Base-by-base conservation (phyloP, 2,329 filamentous ascomycete species). In the Fusarium armeniacum region DNA sequence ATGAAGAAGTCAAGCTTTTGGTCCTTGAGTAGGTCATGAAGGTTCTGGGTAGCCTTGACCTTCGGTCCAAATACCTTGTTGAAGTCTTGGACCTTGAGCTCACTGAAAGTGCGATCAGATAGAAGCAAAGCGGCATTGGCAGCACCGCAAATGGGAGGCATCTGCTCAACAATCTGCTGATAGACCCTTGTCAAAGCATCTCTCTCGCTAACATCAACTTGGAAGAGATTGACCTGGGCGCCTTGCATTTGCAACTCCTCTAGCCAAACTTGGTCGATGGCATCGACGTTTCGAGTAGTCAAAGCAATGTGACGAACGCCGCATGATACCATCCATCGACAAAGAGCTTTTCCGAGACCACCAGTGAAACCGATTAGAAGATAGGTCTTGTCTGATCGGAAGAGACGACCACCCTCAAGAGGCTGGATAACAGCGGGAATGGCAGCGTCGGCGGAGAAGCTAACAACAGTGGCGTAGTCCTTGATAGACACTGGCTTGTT, bases 131-230 rank as follows among this genome's bases (percentile, higher is more conserved):
- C 59, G 35, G 54, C 63, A 20, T 66, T 54, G 5, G 59, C 60
- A 26, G 53, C 20, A 35, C 59, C 63, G 5, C 53, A 52, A 12
- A 66, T 43, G 1, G 63, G 59, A 1, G 63, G 60, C 40, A 59
- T 53, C 22, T 35, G 26, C 6, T 53, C 10, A 30, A 46, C 13
- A 7, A 79, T 71, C 2, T 61, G 33, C 4, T 58, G 38, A 24
- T 72, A 52, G 24, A 73, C 56, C 3, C 12, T 15, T 10, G 9
- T 8, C 2, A 75, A 26, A 8, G 52, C 45, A 4, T 62, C 33
- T 12, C 54, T 62, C 26, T 70, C 52, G n/a, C 55, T 57, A 11
- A 73, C 49, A 36, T 71, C 66, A 30, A 15, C 55, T n/a, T 58
- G 55, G 15, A 30, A 44, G 2, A 58, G 28, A 5, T 53, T 58